These are phyloP conservation scores for Cutaneotrichosporon sp. DNA, from an alignment of 1,284 basidiomycete species.

Conservation along the genomic window DNA sequence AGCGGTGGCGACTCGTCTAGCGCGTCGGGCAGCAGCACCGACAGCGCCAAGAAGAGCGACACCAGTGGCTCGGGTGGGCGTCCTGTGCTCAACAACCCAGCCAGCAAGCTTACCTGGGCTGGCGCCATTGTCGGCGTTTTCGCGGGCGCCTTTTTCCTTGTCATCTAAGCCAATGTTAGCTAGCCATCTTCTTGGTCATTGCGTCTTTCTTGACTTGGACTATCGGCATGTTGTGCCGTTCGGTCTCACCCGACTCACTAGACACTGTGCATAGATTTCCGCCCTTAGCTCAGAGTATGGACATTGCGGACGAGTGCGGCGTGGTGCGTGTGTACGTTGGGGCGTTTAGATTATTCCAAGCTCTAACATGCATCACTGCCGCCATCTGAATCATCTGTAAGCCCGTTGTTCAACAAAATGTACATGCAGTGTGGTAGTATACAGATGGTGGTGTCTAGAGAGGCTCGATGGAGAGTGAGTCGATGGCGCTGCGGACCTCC, in stretches of 20 bases:
- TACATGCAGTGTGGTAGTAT: slow-evolving; percentile 5
- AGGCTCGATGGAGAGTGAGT: slow-evolving; percentile 55
- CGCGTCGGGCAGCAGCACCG: neutral
- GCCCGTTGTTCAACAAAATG: neutral
- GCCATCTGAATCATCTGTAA: neutral
- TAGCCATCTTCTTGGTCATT: neutral
- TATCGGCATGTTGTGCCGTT: too few relatives aligned
- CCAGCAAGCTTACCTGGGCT: slow-evolving; percentile 1
- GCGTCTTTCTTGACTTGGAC: too few relatives aligned
- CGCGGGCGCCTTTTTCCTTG: slow-evolving; percentile 1
- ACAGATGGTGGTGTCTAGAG: slow-evolving; percentile 9
- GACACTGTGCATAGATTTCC: neutral
- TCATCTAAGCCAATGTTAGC: neutral
- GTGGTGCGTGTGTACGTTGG: neutral
- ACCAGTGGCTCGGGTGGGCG: neutral
- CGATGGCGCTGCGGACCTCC: slow-evolving; percentile 69
- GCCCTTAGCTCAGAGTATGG: neutral
- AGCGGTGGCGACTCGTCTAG: neutral
- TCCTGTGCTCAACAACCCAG: neutral
- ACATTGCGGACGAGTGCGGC: neutral
- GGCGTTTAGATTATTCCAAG: too few relatives aligned
- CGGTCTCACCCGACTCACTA: too few relatives aligned
- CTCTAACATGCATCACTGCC: too few relatives aligned
- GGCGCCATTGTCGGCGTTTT: neutral
- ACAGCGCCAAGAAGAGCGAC: neutral